These are phyloP conservation scores for Rhodamnia rubescens DNA, from an alignment of 345 rosid species.

Conservation along the genomic window DNA sequence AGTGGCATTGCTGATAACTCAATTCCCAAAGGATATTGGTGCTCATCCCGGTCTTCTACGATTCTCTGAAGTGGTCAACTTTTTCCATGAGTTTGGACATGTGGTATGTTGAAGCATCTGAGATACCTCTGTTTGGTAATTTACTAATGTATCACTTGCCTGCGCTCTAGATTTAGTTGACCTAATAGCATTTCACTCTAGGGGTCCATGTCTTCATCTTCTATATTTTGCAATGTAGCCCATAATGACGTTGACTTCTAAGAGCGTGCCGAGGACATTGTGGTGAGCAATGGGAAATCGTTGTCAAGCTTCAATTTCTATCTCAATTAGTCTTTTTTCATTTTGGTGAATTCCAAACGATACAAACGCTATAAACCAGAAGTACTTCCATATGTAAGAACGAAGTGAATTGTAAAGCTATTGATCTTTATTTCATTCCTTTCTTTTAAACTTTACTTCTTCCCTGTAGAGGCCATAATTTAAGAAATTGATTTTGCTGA, in stretches of 20 bases:
- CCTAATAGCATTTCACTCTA: neutral
- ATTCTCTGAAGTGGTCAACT: constrained; percentile 81
- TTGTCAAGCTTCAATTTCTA: neutral
- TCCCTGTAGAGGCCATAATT: neutral
- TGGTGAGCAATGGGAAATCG: neutral
- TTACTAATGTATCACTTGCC: neutral
- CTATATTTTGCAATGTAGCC: neutral
- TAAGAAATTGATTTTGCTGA: neutral
- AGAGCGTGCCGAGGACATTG: neutral
- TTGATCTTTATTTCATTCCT: neutral
- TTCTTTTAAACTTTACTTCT: neutral
- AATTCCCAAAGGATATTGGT: constrained; percentile 39
- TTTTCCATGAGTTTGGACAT: constrained; percentile 95
- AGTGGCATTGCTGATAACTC: constrained; percentile 66
- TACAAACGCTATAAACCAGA: neutral
- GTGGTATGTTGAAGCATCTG: constrained; percentile 55
- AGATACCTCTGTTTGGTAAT: neutral
- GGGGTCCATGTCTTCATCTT: neutral
- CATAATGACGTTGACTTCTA: neutral
- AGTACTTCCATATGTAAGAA: neutral
- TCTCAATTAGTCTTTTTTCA: neutral
- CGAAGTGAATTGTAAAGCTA: neutral
- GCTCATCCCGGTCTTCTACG: constrained; percentile 45
- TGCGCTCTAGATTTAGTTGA: neutral
- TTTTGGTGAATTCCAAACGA: neutral